A percentile compares a stretch with the other conserved stretches of the same genome.
Conservation (phyloP, 768 basidiomycete species). For the Suillus alpinus region DNA sequence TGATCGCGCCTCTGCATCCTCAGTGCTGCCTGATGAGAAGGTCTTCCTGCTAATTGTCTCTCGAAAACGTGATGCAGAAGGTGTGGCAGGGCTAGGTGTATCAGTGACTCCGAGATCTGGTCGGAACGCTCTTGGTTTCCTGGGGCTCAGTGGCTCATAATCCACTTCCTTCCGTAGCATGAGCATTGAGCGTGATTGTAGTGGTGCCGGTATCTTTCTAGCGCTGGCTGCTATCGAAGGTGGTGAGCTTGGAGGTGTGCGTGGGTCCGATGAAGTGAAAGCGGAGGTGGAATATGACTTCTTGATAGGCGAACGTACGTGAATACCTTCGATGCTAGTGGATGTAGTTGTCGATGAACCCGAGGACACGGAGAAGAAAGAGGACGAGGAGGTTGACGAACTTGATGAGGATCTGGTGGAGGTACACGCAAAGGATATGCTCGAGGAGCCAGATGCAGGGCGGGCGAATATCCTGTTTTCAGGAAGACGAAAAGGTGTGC, state of each 20-base stretch:
- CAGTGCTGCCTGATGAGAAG: neutral
- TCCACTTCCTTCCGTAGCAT: constrained; percentile 73
- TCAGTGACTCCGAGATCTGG: constrained; percentile 30
- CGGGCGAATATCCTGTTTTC: constrained; percentile 25
- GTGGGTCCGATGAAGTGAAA: constrained; percentile 14
- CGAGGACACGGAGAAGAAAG: constrained; percentile 40
- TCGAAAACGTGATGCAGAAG: constrained; percentile 7
- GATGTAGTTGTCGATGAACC: constrained; percentile 34
- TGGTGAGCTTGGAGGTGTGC: constrained; percentile 24
- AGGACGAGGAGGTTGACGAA: constrained; percentile 14
- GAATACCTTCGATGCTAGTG: constrained; percentile 22
- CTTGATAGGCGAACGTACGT: constrained; percentile 41
- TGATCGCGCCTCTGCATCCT: constrained; percentile 11
- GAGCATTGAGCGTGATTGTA: constrained; percentile 50
- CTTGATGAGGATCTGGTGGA: constrained; percentile 20
- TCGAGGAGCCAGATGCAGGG: constrained; percentile 16
- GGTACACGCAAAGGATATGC: constrained; percentile 21
- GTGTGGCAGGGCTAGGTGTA: constrained; percentile 2
- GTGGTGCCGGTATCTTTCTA: constrained; percentile 20
- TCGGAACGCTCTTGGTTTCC: constrained; percentile 41
- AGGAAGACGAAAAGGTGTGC: constrained; percentile 13
- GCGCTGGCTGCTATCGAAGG: constrained; percentile 24
- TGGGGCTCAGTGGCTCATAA: constrained; percentile 69
- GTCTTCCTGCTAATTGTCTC: constrained; percentile 7
- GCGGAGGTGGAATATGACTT: constrained; percentile 29